Conservation (phyloP, 495 filamentous ascomycete species). For the Tuber calosporum region DNA sequence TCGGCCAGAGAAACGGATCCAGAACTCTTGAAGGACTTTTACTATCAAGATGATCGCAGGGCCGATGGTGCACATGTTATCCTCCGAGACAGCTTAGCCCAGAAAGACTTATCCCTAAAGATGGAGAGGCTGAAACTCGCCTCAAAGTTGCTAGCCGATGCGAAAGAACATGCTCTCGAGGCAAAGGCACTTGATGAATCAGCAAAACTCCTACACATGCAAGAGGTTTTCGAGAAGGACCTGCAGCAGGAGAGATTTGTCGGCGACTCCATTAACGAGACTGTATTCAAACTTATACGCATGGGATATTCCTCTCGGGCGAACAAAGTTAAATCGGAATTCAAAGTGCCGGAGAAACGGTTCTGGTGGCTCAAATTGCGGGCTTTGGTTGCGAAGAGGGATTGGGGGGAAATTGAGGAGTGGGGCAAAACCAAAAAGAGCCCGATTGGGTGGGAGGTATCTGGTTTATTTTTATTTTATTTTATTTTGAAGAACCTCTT, state of each 20-base stretch:
- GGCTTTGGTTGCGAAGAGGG: conserved; percentile 76
- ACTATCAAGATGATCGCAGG: conserved; percentile 93
- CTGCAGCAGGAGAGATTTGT: conserved; percentile 59
- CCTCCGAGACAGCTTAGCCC: conserved; percentile 56
- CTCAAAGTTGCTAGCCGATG: conserved; percentile 70
- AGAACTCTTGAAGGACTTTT: conserved; percentile 86
- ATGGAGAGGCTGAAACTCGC: conserved; percentile 81
- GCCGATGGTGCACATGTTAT: conserved; percentile 84
- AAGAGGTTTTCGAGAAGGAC: conserved; percentile 78
- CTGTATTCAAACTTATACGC: conserved; percentile 71
- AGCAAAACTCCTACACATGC: conserved; percentile 66
- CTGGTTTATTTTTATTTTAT: conserved; percentile 5
- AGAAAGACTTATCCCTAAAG: conserved; percentile 43
- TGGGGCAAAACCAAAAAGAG: conserved; percentile 63
- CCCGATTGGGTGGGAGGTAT: conserved; percentile 94
- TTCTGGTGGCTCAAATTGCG: conserved; percentile 86
- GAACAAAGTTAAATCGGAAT: conserved; percentile 79
- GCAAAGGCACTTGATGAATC: conserved; percentile 71
- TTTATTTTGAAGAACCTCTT: conserved; percentile 26
- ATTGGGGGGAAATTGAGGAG: conserved; percentile 90
- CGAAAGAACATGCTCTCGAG: conserved; percentile 70
- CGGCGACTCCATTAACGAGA: conserved; percentile 82
- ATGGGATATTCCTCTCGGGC: conserved; percentile 70
- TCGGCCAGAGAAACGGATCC: conserved; percentile 67
- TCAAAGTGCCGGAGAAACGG: conserved; percentile 83